These are phyloP conservation scores for Candida freyschussii DNA, from an alignment of 1,139 yeast species.

Conservation along the genomic window DNA sequence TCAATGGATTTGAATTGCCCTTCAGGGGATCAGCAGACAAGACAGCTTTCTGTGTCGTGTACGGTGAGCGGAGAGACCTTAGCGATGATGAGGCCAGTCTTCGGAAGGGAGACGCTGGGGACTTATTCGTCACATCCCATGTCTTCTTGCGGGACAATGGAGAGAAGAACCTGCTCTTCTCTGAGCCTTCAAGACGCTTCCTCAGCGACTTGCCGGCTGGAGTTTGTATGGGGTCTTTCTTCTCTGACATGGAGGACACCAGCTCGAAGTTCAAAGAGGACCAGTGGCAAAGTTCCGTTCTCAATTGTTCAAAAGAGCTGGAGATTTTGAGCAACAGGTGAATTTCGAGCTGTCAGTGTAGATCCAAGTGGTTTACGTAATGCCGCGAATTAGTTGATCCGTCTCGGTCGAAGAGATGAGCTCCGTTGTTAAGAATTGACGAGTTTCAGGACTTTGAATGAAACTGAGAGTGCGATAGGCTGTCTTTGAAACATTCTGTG, in stretches of 20 bases:
- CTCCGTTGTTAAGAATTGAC: too few relatives aligned
- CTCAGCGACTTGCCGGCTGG: background rate
- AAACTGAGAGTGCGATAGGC: slow-evolving; percentile 4
- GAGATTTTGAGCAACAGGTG: too few relatives aligned
- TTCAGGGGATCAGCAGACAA: background rate
- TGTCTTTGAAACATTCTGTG: too few relatives aligned
- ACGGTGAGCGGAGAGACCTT: too few relatives aligned
- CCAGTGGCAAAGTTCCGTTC: too few relatives aligned
- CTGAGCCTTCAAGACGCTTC: background rate
- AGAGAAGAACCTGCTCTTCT: slow-evolving; percentile 12
- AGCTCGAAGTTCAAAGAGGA: slow-evolving; percentile 1
- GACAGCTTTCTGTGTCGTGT: too few relatives aligned
- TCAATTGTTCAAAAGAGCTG: too few relatives aligned
- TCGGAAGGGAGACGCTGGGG: slow-evolving; percentile 23
- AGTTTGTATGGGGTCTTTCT: background rate
- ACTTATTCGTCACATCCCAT: slow-evolving; percentile 19
- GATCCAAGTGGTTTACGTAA: too few relatives aligned
- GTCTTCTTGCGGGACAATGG: slow-evolving; percentile 16
- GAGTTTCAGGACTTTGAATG: too few relatives aligned
- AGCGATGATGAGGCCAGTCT: slow-evolving; percentile 17
- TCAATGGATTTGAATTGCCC: background rate
- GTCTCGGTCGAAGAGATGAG: too few relatives aligned
- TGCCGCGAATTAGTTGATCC: too few relatives aligned
- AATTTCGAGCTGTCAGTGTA: too few relatives aligned
- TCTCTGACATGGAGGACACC: background rate